Conservation (phyloP, 2,329 filamentous ascomycete species). For the Verticillium nonalfalfae region DNA sequence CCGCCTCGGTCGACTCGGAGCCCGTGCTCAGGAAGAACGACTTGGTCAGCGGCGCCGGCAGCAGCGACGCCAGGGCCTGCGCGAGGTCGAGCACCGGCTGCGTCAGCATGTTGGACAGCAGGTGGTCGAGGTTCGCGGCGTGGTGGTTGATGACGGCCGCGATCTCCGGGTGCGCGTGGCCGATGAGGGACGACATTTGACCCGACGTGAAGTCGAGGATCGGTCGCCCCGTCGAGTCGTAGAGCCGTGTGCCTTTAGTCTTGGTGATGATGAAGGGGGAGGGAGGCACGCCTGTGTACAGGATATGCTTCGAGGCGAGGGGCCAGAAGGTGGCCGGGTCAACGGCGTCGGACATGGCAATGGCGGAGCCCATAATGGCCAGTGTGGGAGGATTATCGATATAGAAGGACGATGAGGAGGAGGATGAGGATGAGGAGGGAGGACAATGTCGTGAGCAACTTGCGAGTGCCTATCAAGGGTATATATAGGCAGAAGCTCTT, state of each 20-base stretch:
- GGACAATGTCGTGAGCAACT: background rate
- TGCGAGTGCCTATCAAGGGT: no score
- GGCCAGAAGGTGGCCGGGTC: constrained; percentile 19
- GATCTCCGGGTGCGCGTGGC: constrained; percentile 52
- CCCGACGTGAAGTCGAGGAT: constrained; percentile 55
- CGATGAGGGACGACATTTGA: constrained; percentile 52
- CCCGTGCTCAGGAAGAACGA: constrained; percentile 53
- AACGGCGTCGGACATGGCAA: background rate
- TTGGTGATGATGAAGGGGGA: constrained; percentile 33
- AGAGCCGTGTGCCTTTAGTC: constrained; percentile 38
- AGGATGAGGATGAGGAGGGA: background rate
- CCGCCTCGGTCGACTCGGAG: constrained; percentile 50
- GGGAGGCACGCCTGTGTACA: constrained; percentile 33
- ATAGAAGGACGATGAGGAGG: background rate
- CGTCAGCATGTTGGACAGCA: constrained; percentile 51
- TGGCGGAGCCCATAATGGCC: background rate
- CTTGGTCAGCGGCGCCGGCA: constrained; percentile 42
- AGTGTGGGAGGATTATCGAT: background rate
- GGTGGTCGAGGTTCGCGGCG: constrained; percentile 45
- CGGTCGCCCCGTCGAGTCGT: constrained; percentile 30
- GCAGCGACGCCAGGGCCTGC: constrained; percentile 35
- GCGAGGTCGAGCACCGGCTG: constrained; percentile 47
- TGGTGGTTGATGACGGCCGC: constrained; percentile 41
- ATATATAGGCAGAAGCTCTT: background rate
- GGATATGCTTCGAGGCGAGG: constrained; percentile 30